Conservation (phyloP, 2,329 filamentous ascomycete species). For the Mariannaea elegans region DNA sequence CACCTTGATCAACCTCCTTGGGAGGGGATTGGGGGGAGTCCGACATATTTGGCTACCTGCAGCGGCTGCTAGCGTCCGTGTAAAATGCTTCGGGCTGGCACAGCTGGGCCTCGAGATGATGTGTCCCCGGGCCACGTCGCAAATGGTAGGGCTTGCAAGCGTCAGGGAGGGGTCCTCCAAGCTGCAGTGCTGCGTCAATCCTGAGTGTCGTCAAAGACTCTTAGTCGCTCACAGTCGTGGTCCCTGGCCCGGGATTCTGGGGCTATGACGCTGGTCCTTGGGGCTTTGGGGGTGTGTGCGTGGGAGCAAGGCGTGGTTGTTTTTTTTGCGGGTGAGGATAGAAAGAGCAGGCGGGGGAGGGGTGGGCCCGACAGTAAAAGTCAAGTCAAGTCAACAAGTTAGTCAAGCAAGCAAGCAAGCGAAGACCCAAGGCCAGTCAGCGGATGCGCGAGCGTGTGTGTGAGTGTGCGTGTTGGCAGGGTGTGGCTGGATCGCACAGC, state of each 20-base stretch:
- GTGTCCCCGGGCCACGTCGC: conserved; percentile 70
- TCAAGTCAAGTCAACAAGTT: conserved; percentile 14
- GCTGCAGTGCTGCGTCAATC: conserved; percentile 66
- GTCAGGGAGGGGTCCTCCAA: conserved; percentile 54
- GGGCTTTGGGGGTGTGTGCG: conserved; percentile 37
- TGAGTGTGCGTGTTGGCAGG: conserved; percentile 25
- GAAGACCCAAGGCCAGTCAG: conserved; percentile 22
- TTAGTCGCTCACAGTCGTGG: conserved; percentile 43
- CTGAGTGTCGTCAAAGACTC: conserved; percentile 46
- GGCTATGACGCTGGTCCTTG: conserved; percentile 54
- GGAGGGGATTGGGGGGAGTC: conserved; percentile 84
- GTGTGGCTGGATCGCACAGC: conserved; percentile 35
- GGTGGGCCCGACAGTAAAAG: conserved; percentile 31
- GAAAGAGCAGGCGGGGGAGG: conserved; percentile 35
- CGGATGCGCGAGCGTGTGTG: conserved; percentile 28
- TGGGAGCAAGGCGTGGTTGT: conserved; percentile 35
- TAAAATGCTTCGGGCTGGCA: conserved; percentile 66
- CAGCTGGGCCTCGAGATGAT: conserved; percentile 65
- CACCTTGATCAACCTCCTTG: conserved; percentile 93
- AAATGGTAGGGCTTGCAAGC: conserved; percentile 62
- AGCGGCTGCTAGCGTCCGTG: conserved; percentile 70
- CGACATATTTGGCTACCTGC: conserved; percentile 90
- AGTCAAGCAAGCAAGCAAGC: conserved; percentile 2
- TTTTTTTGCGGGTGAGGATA: conserved; percentile 27
- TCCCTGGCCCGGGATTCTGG: conserved; percentile 51